Evolutionary conservation across 2,329 filamentous ascomycete species (phyloP).

Genomic region (Fusarium camptoceras): DNA sequence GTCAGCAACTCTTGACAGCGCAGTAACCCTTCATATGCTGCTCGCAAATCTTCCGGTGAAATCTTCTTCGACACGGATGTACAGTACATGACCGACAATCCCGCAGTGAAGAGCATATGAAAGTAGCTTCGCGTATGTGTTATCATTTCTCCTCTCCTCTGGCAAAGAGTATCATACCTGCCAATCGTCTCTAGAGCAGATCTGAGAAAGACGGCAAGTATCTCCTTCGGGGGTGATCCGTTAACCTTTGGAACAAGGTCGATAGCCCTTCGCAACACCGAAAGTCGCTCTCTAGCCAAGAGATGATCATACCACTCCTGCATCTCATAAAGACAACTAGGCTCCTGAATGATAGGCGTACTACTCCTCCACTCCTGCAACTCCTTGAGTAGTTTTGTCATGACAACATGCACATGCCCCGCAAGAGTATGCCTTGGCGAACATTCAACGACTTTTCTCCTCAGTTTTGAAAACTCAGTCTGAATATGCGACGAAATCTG

Average conservation of each 20-base stretch:
- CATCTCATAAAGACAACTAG: conserved; percentile 56
- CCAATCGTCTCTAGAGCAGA: conserved; percentile 54
- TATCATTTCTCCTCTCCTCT: conserved; percentile 47
- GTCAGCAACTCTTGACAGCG: conserved; percentile 1
- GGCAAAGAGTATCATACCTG: conserved; percentile 53
- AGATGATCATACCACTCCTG: conserved; percentile 60
- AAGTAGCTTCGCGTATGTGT: conserved; percentile 62
- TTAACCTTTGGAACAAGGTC: conserved; percentile 53
- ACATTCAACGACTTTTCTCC: neutral
- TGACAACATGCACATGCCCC: conserved; percentile 42
- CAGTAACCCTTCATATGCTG: neutral
- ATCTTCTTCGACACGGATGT: conserved; percentile 33
- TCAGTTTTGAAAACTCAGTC: conserved; percentile 42
- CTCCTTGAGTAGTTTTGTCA: conserved; percentile 50
- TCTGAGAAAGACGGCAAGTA: conserved; percentile 50
- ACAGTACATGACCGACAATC: conserved; percentile 53
- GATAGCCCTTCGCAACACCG: conserved; percentile 56
- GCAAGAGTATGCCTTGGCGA: conserved; percentile 13
- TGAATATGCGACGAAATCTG: conserved; percentile 56
- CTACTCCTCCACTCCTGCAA: conserved; percentile 52
- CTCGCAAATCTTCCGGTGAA: neutral
- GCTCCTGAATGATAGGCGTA: conserved; percentile 49
- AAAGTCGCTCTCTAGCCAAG: conserved; percentile 54
- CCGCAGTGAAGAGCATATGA: conserved; percentile 60
- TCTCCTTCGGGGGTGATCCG: conserved; percentile 49